Evolutionary conservation across 2,329 filamentous ascomycete species (phyloP), one percentile per base, ranked within the genome.

Genomic region (Colletotrichum sp.): DNA sequence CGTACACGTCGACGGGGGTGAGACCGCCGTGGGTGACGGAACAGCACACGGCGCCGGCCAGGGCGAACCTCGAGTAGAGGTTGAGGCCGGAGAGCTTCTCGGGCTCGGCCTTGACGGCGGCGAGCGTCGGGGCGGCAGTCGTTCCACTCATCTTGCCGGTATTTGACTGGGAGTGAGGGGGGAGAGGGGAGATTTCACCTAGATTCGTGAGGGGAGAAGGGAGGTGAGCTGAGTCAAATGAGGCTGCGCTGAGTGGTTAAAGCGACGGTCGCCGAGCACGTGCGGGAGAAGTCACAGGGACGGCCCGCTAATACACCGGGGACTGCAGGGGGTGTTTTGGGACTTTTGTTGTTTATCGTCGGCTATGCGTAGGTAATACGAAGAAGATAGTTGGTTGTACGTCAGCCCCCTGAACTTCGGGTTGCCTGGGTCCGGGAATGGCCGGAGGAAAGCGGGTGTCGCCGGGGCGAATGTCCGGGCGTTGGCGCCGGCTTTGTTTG

Each of bases 1-100:
- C 96, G 88, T 97, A 98, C 96, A 99, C 97, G 94, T 99, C 97
- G 87, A 99, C 96, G 85, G 97, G 97, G 81, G 97, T 99, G 83
- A 98, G 93, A 84, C 91, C 94, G 87, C 96, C 97, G 92, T 99
- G 97, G 85, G 97, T 99, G 89, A 98, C 90, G 82, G 96, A 97
- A 89, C 97, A 99, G 93, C 97, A 98, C 91, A 98, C 90, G 82
- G 97, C 97, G 89, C 97, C 97, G 83, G 97, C 96, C 83, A 99
- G 94, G 88, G 97, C 96, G 90, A 98, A 98, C 88, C 95, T 93
- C 82, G 95, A 95, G 93, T 98, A 98, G 82, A 99, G 95, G 77
- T 86, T 89, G 80, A 96, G 7, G 80, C 88, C 89, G 78, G 84
- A 84, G 78, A 86, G 85, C 85, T 88, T 84, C 78, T 82, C 78